Conservation (phyloP, 2,329 filamentous ascomycete species). For the Sporothrix curviconia region DNA sequence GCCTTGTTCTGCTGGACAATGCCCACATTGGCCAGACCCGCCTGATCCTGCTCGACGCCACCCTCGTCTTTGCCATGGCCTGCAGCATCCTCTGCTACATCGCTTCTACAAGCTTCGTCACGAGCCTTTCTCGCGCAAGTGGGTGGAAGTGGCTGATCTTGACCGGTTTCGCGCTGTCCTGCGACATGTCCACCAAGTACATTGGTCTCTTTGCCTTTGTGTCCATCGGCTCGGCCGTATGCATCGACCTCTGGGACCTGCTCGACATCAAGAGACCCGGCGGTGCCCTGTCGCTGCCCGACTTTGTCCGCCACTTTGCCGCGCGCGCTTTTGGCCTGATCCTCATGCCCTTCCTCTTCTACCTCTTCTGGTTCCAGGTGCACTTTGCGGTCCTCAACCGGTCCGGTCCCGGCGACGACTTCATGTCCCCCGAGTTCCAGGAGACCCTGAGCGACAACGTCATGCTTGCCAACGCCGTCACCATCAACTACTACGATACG, state of each 20-base stretch:
- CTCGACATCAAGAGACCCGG: conserved; percentile 79
- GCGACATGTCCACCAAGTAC: conserved; percentile 98
- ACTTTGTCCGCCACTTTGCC: conserved; percentile 83
- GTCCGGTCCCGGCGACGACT: conserved; percentile 93
- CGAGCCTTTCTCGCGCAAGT: conserved; percentile 83
- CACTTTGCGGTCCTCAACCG: conserved; percentile 85
- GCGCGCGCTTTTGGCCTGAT: conserved; percentile 84
- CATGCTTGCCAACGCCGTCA: conserved; percentile 80
- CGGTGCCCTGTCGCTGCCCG: conserved; percentile 69
- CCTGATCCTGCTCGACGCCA: conserved; percentile 89
- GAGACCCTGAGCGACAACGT: conserved; percentile 92
- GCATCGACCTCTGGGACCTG: conserved; percentile 92
- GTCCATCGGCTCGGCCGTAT: conserved; percentile 87
- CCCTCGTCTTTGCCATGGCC: conserved; percentile 91
- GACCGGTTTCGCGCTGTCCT: conserved; percentile 89
- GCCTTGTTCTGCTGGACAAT: conserved; percentile 89
- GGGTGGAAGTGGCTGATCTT: conserved; percentile 99
- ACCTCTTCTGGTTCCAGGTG: conserved; percentile 99
- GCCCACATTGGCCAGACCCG: conserved; percentile 95
- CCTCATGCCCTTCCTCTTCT: conserved; percentile 90
- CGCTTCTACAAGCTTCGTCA: conserved; percentile 97
- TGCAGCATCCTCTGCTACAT: conserved; percentile 91
- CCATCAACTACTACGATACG: conserved; percentile 82
- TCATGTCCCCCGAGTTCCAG: conserved; percentile 98
- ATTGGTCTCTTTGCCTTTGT: conserved; percentile 95